These are phyloP conservation scores for Aspergillus indologenus DNA, from an alignment of 495 filamentous ascomycete species.

Conservation along the genomic window DNA sequence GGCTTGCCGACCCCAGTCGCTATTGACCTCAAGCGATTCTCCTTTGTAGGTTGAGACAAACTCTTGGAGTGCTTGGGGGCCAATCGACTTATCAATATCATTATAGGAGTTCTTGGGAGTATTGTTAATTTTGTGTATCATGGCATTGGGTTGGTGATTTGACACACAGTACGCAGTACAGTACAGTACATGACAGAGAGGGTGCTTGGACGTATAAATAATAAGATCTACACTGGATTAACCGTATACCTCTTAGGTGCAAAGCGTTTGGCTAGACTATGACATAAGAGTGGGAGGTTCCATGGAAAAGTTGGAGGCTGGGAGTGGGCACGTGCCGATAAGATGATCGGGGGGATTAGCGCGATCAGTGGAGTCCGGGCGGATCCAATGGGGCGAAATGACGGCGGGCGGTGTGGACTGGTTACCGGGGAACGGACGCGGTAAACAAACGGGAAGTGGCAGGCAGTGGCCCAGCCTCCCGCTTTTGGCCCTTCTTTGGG, in stretches of 20 bases:
- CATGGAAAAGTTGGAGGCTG: constrained; percentile 7
- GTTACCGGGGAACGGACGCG: constrained; percentile 38
- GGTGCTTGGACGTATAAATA: background rate
- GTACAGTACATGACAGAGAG: background rate
- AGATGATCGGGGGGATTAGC: constrained; percentile 15
- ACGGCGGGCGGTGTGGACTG: constrained; percentile 31
- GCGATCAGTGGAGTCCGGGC: constrained; percentile 10
- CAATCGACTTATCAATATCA: background rate
- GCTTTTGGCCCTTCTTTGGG: constrained; percentile 16
- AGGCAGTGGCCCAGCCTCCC: constrained; percentile 46
- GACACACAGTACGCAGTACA: too few species aligned
- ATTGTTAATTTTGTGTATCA: constrained; percentile 3
- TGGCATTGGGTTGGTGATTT: constrained; percentile 1
- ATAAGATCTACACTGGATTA: background rate
- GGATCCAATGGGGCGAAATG: constrained; percentile 1
- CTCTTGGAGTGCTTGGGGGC: constrained; percentile 5
- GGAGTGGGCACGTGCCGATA: constrained; percentile 19
- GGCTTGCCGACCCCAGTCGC: constrained; percentile 15
- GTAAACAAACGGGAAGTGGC: constrained; percentile 46
- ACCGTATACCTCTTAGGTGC: constrained; percentile 18
- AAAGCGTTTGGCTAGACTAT: constrained; percentile 7
- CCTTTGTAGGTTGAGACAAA: constrained; percentile 42
- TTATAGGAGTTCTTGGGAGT: constrained; percentile 4
- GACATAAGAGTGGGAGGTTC: background rate
- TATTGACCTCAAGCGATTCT: constrained; percentile 54